Conservation (phyloP, 129 eudicot genomes). For the Cynara cardunculus region DNA sequence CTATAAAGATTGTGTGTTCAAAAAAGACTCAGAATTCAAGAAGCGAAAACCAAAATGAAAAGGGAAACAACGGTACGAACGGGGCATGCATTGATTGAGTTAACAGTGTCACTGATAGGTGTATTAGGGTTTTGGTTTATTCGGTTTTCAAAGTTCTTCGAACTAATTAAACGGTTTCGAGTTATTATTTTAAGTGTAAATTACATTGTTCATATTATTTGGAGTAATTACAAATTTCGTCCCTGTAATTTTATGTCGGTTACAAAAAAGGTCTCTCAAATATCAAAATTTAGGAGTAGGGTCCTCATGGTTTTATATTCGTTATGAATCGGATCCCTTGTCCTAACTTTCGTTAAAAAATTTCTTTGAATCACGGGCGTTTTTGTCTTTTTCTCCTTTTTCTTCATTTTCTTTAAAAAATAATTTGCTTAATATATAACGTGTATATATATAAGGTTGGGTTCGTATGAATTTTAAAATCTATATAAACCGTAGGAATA, state of each 20-base stretch:
- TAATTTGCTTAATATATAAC: no score
- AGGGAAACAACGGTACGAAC: background rate
- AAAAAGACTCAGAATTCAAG: background rate
- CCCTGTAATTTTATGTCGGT: background rate
- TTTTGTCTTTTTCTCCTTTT: background rate
- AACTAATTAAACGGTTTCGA: background rate
- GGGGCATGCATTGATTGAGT: background rate
- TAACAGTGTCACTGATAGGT: background rate
- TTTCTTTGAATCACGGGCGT: background rate
- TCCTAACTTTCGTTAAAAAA: background rate
- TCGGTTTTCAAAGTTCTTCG: background rate
- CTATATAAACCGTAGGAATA: no score
- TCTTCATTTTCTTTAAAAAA: background rate
- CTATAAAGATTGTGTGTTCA: background rate
- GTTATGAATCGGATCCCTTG: background rate
- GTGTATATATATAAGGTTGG: no score
- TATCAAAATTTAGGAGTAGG: background rate
- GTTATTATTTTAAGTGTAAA: background rate
- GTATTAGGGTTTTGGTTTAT: background rate
- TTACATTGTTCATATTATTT: background rate
- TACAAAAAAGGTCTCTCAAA: background rate
- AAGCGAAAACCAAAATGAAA: background rate
- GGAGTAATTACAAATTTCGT: background rate
- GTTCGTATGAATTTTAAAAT: no score
- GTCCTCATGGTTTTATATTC: background rate